Percentiles rank a stretch among this genome's conserved stretches.
Conservation (phyloP, 306 rosid genomes). For the Pterocarpus santalinus region DNA sequence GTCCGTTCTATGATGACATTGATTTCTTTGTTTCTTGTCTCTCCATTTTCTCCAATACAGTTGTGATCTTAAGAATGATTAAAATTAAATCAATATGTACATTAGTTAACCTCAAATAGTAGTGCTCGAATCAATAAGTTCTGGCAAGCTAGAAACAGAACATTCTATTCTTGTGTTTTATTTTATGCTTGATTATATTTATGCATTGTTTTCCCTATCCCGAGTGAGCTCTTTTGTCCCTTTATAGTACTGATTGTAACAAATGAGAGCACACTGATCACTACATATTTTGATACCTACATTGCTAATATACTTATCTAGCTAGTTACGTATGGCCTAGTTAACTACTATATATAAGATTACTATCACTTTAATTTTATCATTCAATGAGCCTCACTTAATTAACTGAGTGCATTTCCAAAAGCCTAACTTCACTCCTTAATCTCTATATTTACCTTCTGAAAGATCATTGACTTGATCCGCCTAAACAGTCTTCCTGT, state of each 20-base stretch:
- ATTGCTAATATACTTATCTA: background rate
- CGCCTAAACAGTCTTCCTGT: slow-evolving; percentile 33
- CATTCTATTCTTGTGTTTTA: background rate
- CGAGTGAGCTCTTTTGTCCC: background rate
- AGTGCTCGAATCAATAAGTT: background rate
- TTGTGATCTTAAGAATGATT: slow-evolving; percentile 1
- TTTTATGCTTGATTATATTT: background rate
- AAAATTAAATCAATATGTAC: background rate
- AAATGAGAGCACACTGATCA: background rate
- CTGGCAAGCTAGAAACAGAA: background rate
- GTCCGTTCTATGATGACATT: slow-evolving; percentile 14
- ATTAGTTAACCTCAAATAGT: background rate
- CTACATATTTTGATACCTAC: background rate
- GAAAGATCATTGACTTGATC: slow-evolving; percentile 24
- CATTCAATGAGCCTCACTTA: background rate
- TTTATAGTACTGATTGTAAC: background rate
- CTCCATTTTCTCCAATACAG: background rate
- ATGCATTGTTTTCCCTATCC: background rate
- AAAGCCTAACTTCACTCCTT: slow-evolving; percentile 27
- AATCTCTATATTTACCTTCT: background rate
- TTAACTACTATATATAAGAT: background rate
- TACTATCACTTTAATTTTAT: background rate
- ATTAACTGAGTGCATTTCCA: background rate
- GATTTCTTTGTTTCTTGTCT: slow-evolving; percentile 30
- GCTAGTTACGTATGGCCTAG: background rate